Evolutionary conservation across 306 rosid species (phyloP).

Genomic region (Cicer yamashitae): DNA sequence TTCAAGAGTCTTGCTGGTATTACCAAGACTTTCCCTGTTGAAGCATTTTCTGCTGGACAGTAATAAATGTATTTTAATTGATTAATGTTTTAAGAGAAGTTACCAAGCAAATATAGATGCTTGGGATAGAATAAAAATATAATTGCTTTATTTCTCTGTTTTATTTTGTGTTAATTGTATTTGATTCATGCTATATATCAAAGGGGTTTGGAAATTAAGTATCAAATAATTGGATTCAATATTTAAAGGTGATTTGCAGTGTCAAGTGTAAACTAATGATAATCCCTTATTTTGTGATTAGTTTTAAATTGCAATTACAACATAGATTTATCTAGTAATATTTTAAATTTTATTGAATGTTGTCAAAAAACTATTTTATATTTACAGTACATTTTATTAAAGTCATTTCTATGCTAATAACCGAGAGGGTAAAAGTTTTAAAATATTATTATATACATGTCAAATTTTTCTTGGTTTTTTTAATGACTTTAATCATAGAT

Average conservation of each 20-base stretch:
- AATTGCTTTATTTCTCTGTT: constrained; percentile 2
- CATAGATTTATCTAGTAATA: too few species aligned
- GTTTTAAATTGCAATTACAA: too few species aligned
- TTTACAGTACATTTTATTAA: too few species aligned
- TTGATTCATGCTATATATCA: constrained; percentile 16
- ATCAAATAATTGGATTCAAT: too few species aligned
- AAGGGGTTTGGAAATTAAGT: background rate
- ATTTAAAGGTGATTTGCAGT: too few species aligned
- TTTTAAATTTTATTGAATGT: too few species aligned
- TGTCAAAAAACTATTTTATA: too few species aligned
- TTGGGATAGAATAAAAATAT: constrained; percentile 32
- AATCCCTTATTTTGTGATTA: too few species aligned
- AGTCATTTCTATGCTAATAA: background rate
- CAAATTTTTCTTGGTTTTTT: background rate
- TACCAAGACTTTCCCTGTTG: constrained; percentile 86
- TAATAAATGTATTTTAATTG: constrained; percentile 15
- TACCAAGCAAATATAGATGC: constrained; percentile 7
- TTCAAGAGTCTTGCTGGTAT: constrained; percentile 96
- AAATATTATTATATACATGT: background rate
- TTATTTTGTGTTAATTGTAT: constrained; percentile 2
- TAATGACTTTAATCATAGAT: too few species aligned
- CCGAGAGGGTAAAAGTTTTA: background rate
- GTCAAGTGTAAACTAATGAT: too few species aligned
- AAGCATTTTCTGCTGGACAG: constrained; percentile 92
- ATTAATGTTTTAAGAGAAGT: constrained; percentile 10